phyloP scores from a whole-genome alignment of 176 grass and related monocot genomes.

The Cocos nucifera region DNA sequence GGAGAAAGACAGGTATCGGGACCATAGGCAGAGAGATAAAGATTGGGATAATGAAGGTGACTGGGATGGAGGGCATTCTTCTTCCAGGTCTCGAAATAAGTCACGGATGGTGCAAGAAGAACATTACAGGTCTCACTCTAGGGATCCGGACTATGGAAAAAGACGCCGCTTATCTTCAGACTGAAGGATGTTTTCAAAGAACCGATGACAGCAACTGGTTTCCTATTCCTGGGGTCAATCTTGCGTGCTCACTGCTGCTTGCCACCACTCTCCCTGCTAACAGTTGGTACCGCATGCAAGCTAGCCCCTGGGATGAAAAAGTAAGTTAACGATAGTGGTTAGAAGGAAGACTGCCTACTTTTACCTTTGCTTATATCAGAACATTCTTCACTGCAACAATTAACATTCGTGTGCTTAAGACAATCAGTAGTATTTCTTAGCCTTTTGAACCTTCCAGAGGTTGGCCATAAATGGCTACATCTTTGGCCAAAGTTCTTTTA shows the following conservation, averaged over 20 bases:
- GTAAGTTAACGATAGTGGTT: slow-evolving; percentile 5
- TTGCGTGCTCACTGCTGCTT: not conserved
- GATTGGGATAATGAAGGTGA: slow-evolving; percentile 3
- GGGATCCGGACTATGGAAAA: slow-evolving; percentile 13
- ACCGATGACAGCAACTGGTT: not conserved
- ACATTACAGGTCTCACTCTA: no score
- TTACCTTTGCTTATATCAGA: not conserved
- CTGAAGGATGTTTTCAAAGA: not conserved
- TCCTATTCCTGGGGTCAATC: not conserved
- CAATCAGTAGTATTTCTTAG: no score
- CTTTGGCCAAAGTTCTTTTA: no score
- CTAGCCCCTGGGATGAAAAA: not conserved
- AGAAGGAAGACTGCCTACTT: not conserved
- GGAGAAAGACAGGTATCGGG: slow-evolving; percentile 41
- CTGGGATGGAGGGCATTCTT: slow-evolving; percentile 5
- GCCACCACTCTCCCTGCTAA: not conserved
- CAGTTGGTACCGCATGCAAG: not conserved
- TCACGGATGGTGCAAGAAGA: not conserved
- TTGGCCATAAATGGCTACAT: no score
- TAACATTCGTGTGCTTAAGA: no score
- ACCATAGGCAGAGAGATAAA: slow-evolving; percentile 26
- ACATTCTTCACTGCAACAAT: no score
- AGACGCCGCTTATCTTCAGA: slow-evolving; percentile 6
- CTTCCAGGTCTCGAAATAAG: slow-evolving; percentile 14
- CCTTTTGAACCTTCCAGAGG: no score